phyloP scores from a whole-genome alignment of 306 rosid genomes.

The Sindora glabra region DNA sequence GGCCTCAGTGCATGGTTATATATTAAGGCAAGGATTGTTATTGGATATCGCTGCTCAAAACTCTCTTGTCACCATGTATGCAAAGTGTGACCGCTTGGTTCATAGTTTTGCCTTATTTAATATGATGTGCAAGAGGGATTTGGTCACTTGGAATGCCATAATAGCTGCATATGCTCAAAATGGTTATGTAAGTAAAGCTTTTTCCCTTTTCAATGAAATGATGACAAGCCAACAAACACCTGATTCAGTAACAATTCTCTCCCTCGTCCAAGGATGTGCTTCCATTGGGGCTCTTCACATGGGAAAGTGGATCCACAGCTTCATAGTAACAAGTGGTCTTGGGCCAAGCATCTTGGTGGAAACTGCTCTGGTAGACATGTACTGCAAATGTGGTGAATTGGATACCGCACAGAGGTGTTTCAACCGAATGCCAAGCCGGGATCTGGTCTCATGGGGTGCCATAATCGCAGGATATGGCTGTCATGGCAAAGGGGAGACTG shows the following conservation, averaged over 20 bases:
- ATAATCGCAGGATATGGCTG: conserved; percentile 65
- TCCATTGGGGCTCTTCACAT: conserved; percentile 55
- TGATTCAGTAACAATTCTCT: conserved; percentile 60
- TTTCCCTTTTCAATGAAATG: conserved; percentile 52
- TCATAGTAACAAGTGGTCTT: conserved; percentile 35
- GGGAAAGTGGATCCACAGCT: conserved; percentile 63
- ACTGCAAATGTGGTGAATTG: conserved; percentile 68
- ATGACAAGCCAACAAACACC: conserved; percentile 42
- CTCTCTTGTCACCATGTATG: conserved; percentile 73
- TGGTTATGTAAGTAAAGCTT: conserved; percentile 42
- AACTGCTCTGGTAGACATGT: conserved; percentile 79
- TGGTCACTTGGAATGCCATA: conserved; percentile 77
- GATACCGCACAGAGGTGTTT: conserved; percentile 58
- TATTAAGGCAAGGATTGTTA: conserved; percentile 40
- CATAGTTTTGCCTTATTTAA: conserved; percentile 44
- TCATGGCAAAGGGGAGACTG: conserved; percentile 59
- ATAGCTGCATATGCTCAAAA: conserved; percentile 60
- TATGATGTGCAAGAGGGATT: conserved; percentile 45
- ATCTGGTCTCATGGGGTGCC: conserved; percentile 70
- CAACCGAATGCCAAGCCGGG: conserved; percentile 37
- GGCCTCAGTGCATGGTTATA: conserved; percentile 47
- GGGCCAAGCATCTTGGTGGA: conserved; percentile 54
- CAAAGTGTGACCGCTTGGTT: conserved; percentile 51
- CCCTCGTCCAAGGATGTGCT: conserved; percentile 75
- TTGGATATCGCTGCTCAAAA: conserved; percentile 58